These are phyloP conservation scores for Sugiyamaella grinbergsii DNA, from an alignment of 1,139 yeast species.

Conservation along the genomic window DNA sequence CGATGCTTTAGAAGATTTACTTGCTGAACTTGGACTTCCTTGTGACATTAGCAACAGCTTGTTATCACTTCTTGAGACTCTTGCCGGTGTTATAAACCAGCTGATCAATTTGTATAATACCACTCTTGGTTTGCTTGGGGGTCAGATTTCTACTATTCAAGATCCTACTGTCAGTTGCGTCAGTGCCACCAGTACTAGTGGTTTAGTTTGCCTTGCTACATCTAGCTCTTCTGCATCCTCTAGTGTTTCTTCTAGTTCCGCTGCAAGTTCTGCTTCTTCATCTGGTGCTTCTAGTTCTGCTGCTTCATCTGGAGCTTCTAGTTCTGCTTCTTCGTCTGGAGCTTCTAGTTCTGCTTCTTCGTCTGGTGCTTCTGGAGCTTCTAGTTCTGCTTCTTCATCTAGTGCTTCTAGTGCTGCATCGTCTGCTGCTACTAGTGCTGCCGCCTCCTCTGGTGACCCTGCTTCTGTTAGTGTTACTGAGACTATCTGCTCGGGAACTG, in stretches of 20 bases:
- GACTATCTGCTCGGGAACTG: not conserved
- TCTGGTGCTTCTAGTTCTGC: slow-evolving; percentile 3
- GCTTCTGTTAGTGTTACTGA: not conserved
- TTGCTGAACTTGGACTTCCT: slow-evolving; percentile 7
- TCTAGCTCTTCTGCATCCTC: slow-evolving; percentile 1
- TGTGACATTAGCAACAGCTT: not conserved
- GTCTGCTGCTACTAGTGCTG: not conserved
- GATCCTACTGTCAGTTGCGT: slow-evolving; percentile 9
- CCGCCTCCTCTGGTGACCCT: slow-evolving; percentile 22
- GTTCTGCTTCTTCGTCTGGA: not conserved
- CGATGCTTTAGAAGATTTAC: slow-evolving; percentile 2
- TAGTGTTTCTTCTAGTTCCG: not conserved
- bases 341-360: not conserved
- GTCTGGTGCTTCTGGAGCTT: not conserved
- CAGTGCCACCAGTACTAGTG: not conserved
- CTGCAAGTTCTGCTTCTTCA: slow-evolving; percentile 5
- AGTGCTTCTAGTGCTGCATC: slow-evolving; percentile 1
- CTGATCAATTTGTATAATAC: slow-evolving; percentile 5
- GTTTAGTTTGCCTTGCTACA: slow-evolving; percentile 4
- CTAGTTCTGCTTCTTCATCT: not conserved
- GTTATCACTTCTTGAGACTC: slow-evolving; percentile 5
- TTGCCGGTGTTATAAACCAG: not conserved
- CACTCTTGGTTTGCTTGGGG: slow-evolving; percentile 11
- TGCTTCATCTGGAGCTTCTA: not conserved
- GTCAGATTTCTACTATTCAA: slow-evolving; percentile 8